These are phyloP conservation scores for Pyronema domesticum DNA, from an alignment of 495 filamentous ascomycete genomes.

Conservation along the genomic window DNA sequence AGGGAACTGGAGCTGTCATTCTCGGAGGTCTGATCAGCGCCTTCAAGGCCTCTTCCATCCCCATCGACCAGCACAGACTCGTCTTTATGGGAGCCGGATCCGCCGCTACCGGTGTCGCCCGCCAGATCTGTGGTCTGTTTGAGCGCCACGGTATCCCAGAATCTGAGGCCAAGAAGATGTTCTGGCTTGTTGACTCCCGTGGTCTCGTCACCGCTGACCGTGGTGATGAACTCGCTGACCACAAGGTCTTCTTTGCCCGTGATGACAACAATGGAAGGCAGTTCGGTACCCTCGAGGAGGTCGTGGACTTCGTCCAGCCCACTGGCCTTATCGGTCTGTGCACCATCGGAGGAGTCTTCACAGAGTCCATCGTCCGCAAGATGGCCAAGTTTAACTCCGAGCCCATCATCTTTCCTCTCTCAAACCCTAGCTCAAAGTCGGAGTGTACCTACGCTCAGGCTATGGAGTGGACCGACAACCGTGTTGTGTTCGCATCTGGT, in stretches of 20 bases:
- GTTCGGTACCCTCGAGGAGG: conserved; percentile 72
- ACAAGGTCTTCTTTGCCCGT: conserved; percentile 96
- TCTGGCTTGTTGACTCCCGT: conserved; percentile 90
- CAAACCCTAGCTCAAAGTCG: conserved; percentile 86
- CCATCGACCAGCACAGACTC: conserved; percentile 75
- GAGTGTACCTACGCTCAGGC: conserved; percentile 94
- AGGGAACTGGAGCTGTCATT: conserved; percentile 93
- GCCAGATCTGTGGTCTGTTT: conserved; percentile 92
- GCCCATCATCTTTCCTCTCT: conserved; percentile 67
- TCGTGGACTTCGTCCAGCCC: conserved; percentile 84
- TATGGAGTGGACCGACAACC: conserved; percentile 71
- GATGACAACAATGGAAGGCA: conserved; percentile 82
- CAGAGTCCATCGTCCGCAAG: conserved; percentile 61
- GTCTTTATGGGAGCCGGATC: conserved; percentile 94
- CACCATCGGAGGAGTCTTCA: conserved; percentile 88
- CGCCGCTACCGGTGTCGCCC: conserved; percentile 90
- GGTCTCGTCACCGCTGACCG: conserved; percentile 88
- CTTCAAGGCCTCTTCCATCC: conserved; percentile 70
- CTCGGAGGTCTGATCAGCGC: conserved; percentile 88
- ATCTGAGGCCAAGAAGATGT: conserved; percentile 71
- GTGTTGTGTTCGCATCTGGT: conserved; percentile 81
- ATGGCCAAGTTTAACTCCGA: conserved; percentile 53
- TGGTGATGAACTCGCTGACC: conserved; percentile 81
- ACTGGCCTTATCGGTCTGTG: conserved; percentile 89
- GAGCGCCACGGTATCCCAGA: conserved; percentile 85